Evolutionary conservation across 805 yeast genomes (phyloP).

Genomic region (Nakazawaea wickerhamii): DNA sequence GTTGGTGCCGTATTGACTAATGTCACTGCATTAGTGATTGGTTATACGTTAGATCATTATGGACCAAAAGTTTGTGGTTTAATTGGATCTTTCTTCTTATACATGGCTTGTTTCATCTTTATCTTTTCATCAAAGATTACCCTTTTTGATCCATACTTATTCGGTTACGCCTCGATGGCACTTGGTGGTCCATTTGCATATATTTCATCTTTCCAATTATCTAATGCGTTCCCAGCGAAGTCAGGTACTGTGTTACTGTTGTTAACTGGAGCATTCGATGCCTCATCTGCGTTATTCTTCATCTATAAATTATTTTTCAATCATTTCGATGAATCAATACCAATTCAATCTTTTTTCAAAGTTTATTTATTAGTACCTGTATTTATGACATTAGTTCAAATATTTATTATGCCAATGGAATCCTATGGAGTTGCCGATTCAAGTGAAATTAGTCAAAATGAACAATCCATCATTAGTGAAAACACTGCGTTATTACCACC

Average conservation of each 20-base stretch:
- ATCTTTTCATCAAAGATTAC: conserved; percentile 30
- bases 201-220: conserved; percentile 51
- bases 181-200: conserved; percentile 55
- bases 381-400: conserved; percentile 41
- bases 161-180: conserved; percentile 49
- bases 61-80: conserved; percentile 53
- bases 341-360: conserved; percentile 39
- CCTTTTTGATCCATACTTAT: conserved; percentile 43
- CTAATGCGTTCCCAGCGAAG: conserved; percentile 49
- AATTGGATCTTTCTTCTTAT: conserved; percentile 42
- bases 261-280: conserved; percentile 54
- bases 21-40: conserved; percentile 47
- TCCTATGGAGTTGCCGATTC: conserved; percentile 41
- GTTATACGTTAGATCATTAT: conserved; percentile 40
- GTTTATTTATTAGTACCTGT: conserved; percentile 43
- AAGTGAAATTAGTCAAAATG: neutral
- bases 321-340: conserved; percentile 28
- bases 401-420: conserved; percentile 43
- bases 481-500: conserved; percentile 18
- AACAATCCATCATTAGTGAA: conserved; percentile 12
- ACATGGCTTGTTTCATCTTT: conserved; percentile 40
- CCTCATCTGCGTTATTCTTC: conserved; percentile 51
- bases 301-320: conserved; percentile 38
- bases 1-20: conserved; percentile 53
- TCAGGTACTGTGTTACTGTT: conserved; percentile 50